Conservation (phyloP, 345 rosid species). For the Geranium brycei region DNA sequence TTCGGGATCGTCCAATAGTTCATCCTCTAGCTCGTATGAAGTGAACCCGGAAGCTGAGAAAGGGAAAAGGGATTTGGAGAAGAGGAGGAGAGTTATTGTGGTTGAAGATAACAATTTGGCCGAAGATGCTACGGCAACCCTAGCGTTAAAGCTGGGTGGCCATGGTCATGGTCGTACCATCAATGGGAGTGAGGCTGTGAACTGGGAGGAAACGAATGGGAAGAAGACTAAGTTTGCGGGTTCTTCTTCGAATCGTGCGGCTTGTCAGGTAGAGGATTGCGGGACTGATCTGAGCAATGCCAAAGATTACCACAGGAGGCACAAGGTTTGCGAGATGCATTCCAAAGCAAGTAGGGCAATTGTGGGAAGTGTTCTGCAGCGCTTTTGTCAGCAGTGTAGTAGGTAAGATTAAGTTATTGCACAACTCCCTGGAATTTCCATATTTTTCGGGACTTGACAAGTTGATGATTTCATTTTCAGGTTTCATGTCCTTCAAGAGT, state of each 20-base stretch:
- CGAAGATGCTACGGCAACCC: conserved; percentile 32
- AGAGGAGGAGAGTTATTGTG: conserved; percentile 60
- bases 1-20: conserved; percentile 77
- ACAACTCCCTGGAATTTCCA: neutral
- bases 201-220: conserved; percentile 45
- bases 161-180: conserved; percentile 28
- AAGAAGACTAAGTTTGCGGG: conserved; percentile 66
- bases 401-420: conserved; percentile 27
- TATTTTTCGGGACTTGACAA: neutral
- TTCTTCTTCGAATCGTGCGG: conserved; percentile 43
- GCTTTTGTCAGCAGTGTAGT: conserved; percentile 99
- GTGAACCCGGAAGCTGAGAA: conserved; percentile 35
- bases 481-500: conserved; percentile 95
- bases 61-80: conserved; percentile 50
- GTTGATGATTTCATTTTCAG: conserved; percentile 23
- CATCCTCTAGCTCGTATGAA: conserved; percentile 80
- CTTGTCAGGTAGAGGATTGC: conserved; percentile 91
- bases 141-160: conserved; percentile 65
- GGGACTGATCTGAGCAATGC: conserved; percentile 84
- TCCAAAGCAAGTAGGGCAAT: conserved; percentile 82
- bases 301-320: conserved; percentile 93
- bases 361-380: conserved; percentile 84
- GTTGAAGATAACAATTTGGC: conserved; percentile 40
- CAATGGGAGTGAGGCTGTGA: conserved; percentile 29
- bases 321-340: conserved; percentile 95